Percentiles rank a stretch among this genome's conserved stretches.
These are phyloP conservation scores for Fibroporia radiculosa DNA, from an alignment of 768 basidiomycete genomes.

Conservation along the genomic window DNA sequence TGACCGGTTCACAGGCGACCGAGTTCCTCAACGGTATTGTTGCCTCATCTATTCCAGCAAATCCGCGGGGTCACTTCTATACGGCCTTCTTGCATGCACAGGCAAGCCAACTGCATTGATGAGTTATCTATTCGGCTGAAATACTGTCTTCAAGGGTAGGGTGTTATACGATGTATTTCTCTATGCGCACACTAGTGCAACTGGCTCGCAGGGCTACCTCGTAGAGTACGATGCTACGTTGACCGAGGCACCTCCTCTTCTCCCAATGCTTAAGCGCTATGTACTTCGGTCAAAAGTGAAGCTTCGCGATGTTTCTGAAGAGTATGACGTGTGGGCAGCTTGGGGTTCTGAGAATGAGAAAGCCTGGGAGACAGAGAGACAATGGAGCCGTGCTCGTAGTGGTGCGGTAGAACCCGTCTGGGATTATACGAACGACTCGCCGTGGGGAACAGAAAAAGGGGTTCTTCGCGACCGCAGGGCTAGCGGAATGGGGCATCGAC, in stretches of 20 bases:
- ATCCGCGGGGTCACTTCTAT: slow-evolving; percentile 15
- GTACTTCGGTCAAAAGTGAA: slow-evolving; percentile 87
- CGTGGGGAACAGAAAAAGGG: slow-evolving; percentile 53
- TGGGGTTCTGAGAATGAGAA: slow-evolving; percentile 51
- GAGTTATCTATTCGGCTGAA: neutral
- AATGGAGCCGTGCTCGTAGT: slow-evolving; percentile 56
- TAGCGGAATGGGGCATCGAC: slow-evolving; percentile 69
- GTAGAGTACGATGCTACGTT: slow-evolving; percentile 64
- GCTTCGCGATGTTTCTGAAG: slow-evolving; percentile 65
- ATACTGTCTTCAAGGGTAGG: slow-evolving; percentile 54
- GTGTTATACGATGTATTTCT: slow-evolving; percentile 87
- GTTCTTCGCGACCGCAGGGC: slow-evolving; percentile 59
- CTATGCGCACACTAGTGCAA: slow-evolving; percentile 46
- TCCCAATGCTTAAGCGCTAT: slow-evolving; percentile 72
- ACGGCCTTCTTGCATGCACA: slow-evolving; percentile 23
- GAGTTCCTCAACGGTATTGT: slow-evolving; percentile 51
- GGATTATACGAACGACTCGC: slow-evolving; percentile 38
- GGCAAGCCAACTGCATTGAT: slow-evolving; percentile 9
- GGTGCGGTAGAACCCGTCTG: slow-evolving; percentile 76
- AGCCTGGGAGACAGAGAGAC: slow-evolving; percentile 32
- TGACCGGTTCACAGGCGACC: slow-evolving; percentile 74
- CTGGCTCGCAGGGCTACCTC: slow-evolving; percentile 47
- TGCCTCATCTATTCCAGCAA: slow-evolving; percentile 16
- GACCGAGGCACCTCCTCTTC: slow-evolving; percentile 52
- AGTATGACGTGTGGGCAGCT: slow-evolving; percentile 75